phyloP scores from a whole-genome alignment of 306 rosid genomes.

The Prosopis cineraria region DNA sequence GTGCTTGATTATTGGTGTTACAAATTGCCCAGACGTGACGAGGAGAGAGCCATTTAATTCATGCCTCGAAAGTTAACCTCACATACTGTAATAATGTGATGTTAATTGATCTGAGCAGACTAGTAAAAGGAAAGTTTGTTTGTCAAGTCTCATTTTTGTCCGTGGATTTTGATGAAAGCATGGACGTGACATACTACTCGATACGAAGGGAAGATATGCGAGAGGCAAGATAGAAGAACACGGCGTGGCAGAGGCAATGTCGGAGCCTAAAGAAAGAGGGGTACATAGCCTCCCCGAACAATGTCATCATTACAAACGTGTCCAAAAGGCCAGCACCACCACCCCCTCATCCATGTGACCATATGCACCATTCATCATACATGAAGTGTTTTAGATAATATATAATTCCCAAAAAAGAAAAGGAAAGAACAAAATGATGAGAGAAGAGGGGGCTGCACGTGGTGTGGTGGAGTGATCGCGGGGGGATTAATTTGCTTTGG shows the following conservation, averaged over 20 bases:
- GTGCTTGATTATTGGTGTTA: neutral
- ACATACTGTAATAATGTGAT: neutral
- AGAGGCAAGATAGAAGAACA: constrained; percentile 11
- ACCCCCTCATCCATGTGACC: constrained; percentile 41
- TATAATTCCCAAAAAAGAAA: neutral
- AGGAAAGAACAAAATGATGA: constrained; percentile 37
- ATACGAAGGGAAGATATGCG: neutral
- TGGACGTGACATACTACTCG: constrained; percentile 50
- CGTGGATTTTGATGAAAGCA: too few relatives aligned
- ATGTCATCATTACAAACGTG: constrained; percentile 62
- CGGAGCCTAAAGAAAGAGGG: constrained; percentile 37
- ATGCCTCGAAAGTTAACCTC: neutral
- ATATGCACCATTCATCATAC: constrained; percentile 14
- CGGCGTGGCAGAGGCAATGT: constrained; percentile 43
- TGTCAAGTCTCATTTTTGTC: neutral
- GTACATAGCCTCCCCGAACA: constrained; percentile 32
- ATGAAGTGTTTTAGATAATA: too few relatives aligned
- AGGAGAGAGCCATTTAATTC: neutral
- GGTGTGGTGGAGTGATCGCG: constrained; percentile 41
- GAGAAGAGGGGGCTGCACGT: constrained; percentile 53
- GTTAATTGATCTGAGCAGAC: constrained; percentile 2
- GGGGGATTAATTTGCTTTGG: constrained; percentile 57
- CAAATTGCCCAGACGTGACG: neutral
- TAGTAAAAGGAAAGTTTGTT: constrained; percentile 26
- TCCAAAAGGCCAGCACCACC: constrained; percentile 37